Base-by-base conservation (phyloP, 495 filamentous ascomycete genomes). In the Neurospora sp. region DNA sequence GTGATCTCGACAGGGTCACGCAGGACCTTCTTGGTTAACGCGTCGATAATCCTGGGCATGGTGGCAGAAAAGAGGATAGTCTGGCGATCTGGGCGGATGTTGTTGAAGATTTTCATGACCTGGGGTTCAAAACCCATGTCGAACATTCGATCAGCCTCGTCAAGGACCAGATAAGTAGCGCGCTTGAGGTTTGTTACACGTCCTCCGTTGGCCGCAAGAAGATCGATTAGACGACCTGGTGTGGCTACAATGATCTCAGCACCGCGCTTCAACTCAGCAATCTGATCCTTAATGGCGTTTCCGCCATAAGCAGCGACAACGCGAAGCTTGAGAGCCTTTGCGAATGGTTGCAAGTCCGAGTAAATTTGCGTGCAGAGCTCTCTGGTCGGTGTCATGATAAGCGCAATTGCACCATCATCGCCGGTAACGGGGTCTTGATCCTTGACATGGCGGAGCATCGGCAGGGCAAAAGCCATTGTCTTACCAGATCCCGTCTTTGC, bases 61-160 rank as follows among this genome's bases (percentile, higher is more conserved):
- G 96, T 99, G 12, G 96, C 96, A 0, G 96, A 98, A 81, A 98
- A 98, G 22, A 98, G 84, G 22, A 98, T 93, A 0, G 94, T 97
- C 79, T 99, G 96, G 18, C 92, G 90, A 77, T 98, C 90, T 0
- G 96, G 94, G 59, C 96, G 91, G 73, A 97, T 91, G 77, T 96
- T 97, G 73, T 86, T 88, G 76, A 98, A 88, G 71, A 99, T 94
- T 80, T 97, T 98, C 92, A 95, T 96, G 68, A 99, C 94, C 77
- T 98, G 96, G 1, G 95, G 95, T 80, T 97, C 95, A 74, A 99
- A 98, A 6, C 96, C 96, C 96, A 99, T 98, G 79, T 99, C 96
- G 76, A 98, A 98, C 96, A 99, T 99, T 61, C 96, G 91, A 77
- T 99, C 96, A 22, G 96, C 96, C 80, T 99, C 96, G 77, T 99